Base-by-base conservation (phyloP, 2,329 filamentous ascomycete genomes). In the Aspergillus ochraceoroseus region DNA sequence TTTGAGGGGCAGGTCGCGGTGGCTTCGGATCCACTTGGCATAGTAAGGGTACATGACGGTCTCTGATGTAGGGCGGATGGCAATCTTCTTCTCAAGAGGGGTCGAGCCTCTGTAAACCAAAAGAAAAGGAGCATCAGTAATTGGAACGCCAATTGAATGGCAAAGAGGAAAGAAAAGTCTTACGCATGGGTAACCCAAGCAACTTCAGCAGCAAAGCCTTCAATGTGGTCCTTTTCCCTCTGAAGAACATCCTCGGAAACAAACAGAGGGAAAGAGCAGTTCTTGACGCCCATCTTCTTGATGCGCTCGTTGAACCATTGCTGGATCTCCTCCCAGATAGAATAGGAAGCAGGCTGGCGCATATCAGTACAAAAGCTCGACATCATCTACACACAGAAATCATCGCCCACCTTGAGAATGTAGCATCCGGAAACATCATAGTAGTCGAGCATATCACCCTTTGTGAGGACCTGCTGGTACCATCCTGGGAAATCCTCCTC, bases 391-490 rank as follows among this genome's bases (percentile, higher is more conserved):
- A 25, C 14, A 1, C 30, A 22, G 7, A 9, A 13, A 19, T 8
- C 19, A 34, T 14, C 11, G 29, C 45, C 49, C 53, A 73, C 72
- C 82, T 87, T 89, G 65, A 94, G 77, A 64, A 96, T 92, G 68
- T 95, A 96, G 72, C 94, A 95, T 33, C 89, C 87, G n/a, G 89
- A 87, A 47, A 96, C 90, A 70, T 95, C 85, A 61, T 95, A 96
- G 77, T 95, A 98, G 61, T 95, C 89, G 57, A 96, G 83, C 84
- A 98, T 86, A 64, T 95, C 87, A 56, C 87, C 87, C 77, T 98
- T 98, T 61, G 89, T 82, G 42, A 98, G 84, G 46, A 96, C 86
- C 70, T 98, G 90, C 70, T 95, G 87, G 70, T 98, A 98, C 92
- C 92, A 98, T 67, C 82, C 81, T 35, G 87, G 76, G 63, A 98